These are phyloP conservation scores for Penicillium griseofulvum DNA, from an alignment of 2,329 filamentous ascomycete species.

Conservation along the genomic window DNA sequence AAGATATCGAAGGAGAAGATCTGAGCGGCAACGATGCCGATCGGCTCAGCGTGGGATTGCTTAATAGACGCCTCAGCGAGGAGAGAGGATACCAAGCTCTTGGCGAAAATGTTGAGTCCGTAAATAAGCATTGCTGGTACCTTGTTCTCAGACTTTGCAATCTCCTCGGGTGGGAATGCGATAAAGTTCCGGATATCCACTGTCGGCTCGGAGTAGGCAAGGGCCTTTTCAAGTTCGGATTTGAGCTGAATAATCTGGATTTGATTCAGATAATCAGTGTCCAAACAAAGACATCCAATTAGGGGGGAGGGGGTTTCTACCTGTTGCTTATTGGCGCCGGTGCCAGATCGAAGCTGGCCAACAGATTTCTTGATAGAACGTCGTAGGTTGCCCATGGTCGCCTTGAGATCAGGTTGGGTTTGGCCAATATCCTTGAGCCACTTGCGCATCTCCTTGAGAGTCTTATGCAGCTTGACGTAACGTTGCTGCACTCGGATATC, in stretches of 20 bases:
- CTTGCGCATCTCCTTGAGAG: constrained; percentile 61
- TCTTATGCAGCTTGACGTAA: constrained; percentile 62
- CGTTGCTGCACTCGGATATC: constrained; percentile 46
- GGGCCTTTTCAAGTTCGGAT: constrained; percentile 53
- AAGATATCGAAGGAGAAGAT: constrained; percentile 70
- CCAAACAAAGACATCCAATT: not conserved
- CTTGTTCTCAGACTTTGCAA: constrained; percentile 44
- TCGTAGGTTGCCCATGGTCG: constrained; percentile 67
- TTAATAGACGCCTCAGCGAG: constrained; percentile 64
- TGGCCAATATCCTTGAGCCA: constrained; percentile 56
- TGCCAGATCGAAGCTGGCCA: constrained; percentile 66
- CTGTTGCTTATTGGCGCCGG: constrained; percentile 59
- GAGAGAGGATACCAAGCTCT: constrained; percentile 69
- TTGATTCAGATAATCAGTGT: constrained; percentile 9
- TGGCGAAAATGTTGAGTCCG: constrained; percentile 72
- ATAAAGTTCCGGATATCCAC: constrained; percentile 59
- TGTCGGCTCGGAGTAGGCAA: constrained; percentile 53
- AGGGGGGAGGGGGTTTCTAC: constrained; percentile 35
- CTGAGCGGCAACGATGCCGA: constrained; percentile 73
- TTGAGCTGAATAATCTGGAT: constrained; percentile 47
- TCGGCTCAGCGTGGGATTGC: constrained; percentile 67
- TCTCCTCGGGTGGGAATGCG: constrained; percentile 41
- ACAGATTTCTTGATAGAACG: constrained; percentile 68
- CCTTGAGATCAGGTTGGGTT: constrained; percentile 58
- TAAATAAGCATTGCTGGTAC: constrained; percentile 69